Evolutionary conservation across 2,329 filamentous ascomycete species (phyloP).

Genomic region (Capronia epimyces): DNA sequence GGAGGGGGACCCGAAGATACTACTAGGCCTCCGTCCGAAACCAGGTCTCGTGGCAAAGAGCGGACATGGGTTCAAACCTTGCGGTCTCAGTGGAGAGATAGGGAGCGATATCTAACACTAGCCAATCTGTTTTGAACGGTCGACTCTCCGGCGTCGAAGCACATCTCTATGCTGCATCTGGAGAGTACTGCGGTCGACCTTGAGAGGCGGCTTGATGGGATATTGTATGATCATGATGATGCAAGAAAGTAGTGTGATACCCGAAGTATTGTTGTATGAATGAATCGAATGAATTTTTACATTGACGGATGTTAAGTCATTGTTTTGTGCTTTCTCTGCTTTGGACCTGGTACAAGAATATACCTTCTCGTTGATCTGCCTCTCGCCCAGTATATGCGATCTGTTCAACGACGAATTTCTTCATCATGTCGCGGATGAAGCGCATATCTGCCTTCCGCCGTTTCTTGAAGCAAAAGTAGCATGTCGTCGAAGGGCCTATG

Average conservation of each 20-base stretch:
- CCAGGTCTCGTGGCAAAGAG: background rate
- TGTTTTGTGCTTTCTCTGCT: constrained; percentile 8
- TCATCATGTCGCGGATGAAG: constrained; percentile 66
- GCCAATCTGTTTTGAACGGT: constrained; percentile 5
- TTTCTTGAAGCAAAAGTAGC: constrained; percentile 94
- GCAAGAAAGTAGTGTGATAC: constrained; percentile 14
- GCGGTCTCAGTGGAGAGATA: constrained; percentile 16
- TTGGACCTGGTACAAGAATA: constrained; percentile 52
- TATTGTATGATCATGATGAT: constrained; percentile 12
- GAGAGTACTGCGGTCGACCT: background rate
- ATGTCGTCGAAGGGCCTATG: constrained; percentile 59
- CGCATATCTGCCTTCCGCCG: constrained; percentile 73
- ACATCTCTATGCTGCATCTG: background rate
- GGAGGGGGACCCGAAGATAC: constrained; percentile 43
- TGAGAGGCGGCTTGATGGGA: background rate
- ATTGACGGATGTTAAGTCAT: background rate
- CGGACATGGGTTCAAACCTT: constrained; percentile 14
- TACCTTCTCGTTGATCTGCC: constrained; percentile 48
- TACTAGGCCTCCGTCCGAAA: constrained; percentile 14
- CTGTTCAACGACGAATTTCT: constrained; percentile 59
- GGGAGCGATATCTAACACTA: constrained; percentile 15
- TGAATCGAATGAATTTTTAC: background rate
- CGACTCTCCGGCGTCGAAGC: background rate
- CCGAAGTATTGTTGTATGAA: background rate
- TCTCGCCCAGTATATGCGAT: constrained; percentile 54